Evolutionary conservation across 441 rosid species (phyloP).

Genomic region (Jatropha multifida): DNA sequence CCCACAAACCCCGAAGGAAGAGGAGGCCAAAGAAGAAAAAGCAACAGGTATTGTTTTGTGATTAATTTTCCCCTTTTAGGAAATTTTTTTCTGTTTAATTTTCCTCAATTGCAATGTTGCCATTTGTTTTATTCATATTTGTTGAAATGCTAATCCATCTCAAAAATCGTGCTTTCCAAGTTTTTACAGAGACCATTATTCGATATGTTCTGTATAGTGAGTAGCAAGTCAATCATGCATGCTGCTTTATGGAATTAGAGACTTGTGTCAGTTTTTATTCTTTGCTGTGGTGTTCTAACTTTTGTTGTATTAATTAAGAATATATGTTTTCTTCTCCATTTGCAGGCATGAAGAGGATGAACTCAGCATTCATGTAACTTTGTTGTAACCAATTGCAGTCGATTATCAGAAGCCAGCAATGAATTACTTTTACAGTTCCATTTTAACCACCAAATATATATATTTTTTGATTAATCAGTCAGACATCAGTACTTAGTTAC

Average conservation of each 20-base stretch:
- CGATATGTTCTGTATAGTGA: neutral
- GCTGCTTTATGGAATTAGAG: no score
- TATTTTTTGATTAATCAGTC: neutral
- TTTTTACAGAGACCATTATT: neutral
- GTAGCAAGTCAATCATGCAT: neutral
- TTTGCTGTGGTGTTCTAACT: neutral
- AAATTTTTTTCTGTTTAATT: neutral
- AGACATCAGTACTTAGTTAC: neutral
- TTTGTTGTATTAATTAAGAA: neutral
- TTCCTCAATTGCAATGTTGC: neutral
- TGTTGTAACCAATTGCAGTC: constrained; percentile 9
- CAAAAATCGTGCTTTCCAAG: neutral
- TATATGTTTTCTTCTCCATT: neutral
- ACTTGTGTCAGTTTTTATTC: neutral
- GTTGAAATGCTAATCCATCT: constrained; percentile 1
- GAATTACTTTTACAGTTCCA: neutral
- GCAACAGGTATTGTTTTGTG: constrained; percentile 48
- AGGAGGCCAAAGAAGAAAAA: constrained; percentile 95
- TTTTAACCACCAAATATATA: constrained; percentile 4
- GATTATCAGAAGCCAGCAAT: neutral
- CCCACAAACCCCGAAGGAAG: constrained; percentile 89
- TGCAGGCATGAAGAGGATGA: constrained; percentile 37
- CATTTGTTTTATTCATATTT: neutral
- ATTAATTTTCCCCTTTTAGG: neutral
- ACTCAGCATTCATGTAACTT: constrained; percentile 8